Percentiles rank a stretch among this genome's conserved stretches.
phyloP scores from a whole-genome alignment of 2,329 filamentous ascomycete species.

The Myriosclerotinia scirpicola region DNA sequence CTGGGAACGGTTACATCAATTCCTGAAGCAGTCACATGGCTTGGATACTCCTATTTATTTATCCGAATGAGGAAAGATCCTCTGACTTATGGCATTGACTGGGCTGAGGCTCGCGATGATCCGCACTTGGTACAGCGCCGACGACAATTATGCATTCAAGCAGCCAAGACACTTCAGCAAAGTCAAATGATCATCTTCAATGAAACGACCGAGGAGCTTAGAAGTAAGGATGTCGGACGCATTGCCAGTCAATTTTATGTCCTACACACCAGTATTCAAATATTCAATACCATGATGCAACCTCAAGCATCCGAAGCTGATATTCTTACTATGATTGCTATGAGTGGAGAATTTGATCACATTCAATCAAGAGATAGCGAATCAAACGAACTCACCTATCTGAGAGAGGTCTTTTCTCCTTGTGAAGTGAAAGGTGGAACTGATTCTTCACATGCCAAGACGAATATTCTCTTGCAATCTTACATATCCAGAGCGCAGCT shows the following conservation, averaged over 20 bases:
- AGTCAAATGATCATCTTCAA: constrained; percentile 99
- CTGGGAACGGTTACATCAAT: constrained; percentile 95
- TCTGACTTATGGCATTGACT: constrained; percentile 91
- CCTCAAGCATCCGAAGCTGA: constrained; percentile 85
- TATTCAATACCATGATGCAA: constrained; percentile 95
- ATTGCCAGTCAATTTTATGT: constrained; percentile 99
- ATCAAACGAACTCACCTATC: constrained; percentile 75
- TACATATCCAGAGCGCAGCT: constrained; percentile 87
- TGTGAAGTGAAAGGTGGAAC: constrained; percentile 75
- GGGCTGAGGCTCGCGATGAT: constrained; percentile 85
- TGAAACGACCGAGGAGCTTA: constrained; percentile 86
- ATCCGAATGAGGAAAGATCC: constrained; percentile 95
- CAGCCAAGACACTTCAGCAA: constrained; percentile 80
- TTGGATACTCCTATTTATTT: constrained; percentile 96
- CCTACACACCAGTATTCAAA: constrained; percentile 85
- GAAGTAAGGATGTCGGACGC: constrained; percentile 90
- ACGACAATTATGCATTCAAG: constrained; percentile 82
- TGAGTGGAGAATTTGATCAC: constrained; percentile 98
- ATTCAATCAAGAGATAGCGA: constrained; percentile 91
- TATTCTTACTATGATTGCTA: constrained; percentile 91
- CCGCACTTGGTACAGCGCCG: constrained; percentile 83
- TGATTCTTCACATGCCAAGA: constrained; percentile 80
- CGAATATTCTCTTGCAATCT: constrained; percentile 90
- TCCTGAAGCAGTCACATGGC: constrained; percentile 90
- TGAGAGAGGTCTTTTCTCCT: constrained; percentile 62